These are phyloP conservation scores for Picea abies DNA, from an alignment of 83 land plant species.

Conservation along the genomic window DNA sequence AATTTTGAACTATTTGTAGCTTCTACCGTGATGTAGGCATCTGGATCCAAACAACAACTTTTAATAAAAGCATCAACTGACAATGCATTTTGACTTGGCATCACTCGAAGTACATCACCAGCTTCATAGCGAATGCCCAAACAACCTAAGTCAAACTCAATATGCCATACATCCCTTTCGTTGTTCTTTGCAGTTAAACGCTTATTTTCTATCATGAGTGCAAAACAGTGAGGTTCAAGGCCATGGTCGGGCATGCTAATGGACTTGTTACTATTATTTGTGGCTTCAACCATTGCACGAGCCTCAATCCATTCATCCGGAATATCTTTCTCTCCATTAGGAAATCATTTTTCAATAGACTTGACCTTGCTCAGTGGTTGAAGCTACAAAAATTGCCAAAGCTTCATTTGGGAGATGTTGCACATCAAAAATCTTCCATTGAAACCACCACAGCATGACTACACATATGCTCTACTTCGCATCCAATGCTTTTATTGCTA, in stretches of 20 bases:
- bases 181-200: conserved; percentile 30
- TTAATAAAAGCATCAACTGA: conserved; percentile 53
- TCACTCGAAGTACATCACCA: conserved; percentile 67
- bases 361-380: neutral
- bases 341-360: neutral
- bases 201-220: conserved; percentile 29
- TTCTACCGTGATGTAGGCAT: conserved; percentile 47
- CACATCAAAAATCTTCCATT: no score
- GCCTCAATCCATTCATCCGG: conserved; percentile 1
- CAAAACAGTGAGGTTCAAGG: neutral
- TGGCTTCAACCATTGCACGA: conserved; percentile 7
- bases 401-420: no score
- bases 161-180: conserved; percentile 69
- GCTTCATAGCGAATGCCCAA: conserved; percentile 60
- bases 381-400: no score
- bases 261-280: conserved; percentile 6
- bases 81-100: conserved; percentile 57
- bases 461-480: no score
- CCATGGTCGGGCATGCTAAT: neutral
- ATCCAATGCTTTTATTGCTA: no score
- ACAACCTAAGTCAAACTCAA: conserved; percentile 48
- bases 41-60: conserved; percentile 66
- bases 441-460: no score
- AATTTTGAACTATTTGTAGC: neutral
- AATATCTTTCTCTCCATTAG: neutral